phyloP scores from a whole-genome alignment of 73 alveolate species.

The Paramecium sexaurelia region DNA sequence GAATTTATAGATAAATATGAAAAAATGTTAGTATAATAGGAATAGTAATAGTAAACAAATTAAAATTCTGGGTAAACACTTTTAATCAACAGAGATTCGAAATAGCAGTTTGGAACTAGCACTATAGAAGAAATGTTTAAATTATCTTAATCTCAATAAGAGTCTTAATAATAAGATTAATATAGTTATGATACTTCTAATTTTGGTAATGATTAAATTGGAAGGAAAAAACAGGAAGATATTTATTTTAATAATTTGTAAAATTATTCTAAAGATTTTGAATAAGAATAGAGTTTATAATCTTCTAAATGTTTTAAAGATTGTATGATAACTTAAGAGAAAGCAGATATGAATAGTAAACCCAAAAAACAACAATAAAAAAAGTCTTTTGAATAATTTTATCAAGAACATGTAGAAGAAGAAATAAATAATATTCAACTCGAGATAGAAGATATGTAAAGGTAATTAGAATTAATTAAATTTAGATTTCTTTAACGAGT shows the following conservation, averaged over 20 bases:
- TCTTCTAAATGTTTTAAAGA: constrained; percentile 27
- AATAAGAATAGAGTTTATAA: background rate
- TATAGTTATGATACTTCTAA: constrained; percentile 27
- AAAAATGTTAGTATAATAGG: background rate
- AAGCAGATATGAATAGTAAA: background rate
- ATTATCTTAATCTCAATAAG: background rate
- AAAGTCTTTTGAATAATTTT: constrained; percentile 35
- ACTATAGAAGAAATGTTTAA: constrained; percentile 23
- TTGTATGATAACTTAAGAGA: background rate
- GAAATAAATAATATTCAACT: background rate
- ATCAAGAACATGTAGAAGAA: constrained; percentile 8
- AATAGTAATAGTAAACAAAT: background rate
- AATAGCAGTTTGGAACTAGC: background rate
- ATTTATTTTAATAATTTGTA: background rate
- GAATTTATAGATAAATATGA: background rate
- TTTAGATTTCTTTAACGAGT: constrained; percentile 19
- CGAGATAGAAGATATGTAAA: constrained; percentile 8
- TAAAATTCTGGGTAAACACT: background rate
- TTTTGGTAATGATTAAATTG: background rate
- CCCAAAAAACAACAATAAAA: background rate
- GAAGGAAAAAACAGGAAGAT: background rate
- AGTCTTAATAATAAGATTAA: background rate
- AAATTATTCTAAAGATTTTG: background rate
- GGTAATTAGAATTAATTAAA: background rate
- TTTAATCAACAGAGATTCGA: background rate